phyloP scores from a whole-genome alignment of 2,329 filamentous ascomycete species.

The Orbilia javanica region DNA sequence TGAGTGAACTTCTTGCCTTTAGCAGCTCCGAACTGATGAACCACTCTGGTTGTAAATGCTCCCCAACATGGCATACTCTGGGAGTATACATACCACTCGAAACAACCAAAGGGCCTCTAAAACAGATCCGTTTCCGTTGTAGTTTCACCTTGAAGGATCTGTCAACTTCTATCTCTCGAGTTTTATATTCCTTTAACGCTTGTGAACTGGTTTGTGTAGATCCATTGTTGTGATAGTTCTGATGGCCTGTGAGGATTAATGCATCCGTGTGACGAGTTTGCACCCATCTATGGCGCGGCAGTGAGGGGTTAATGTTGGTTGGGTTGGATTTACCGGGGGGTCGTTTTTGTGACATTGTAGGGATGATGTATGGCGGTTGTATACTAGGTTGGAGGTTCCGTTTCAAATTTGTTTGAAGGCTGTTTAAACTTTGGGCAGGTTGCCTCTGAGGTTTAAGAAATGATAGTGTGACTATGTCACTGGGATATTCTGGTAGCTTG shows the following conservation, averaged over 20 bases:
- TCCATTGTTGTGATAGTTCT: neutral
- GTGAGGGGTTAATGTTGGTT: neutral
- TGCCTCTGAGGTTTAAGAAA: too few species aligned
- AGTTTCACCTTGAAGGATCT: neutral
- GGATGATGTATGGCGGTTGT: neutral
- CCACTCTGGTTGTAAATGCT: neutral
- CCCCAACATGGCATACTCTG: neutral
- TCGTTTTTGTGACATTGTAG: neutral
- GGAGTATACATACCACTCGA: conserved; percentile 14
- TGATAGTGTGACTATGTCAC: too few species aligned
- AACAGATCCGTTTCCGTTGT: neutral
- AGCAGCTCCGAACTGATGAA: neutral
- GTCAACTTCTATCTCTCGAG: neutral
- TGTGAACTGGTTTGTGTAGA: neutral
- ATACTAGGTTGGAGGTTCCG: too few species aligned
- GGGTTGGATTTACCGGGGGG: neutral
- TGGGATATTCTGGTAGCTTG: too few species aligned
- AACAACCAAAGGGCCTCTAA: neutral
- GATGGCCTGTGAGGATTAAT: neutral
- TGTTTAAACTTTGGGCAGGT: too few species aligned
- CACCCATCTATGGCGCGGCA: neutral
- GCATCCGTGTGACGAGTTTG: conserved; percentile 1
- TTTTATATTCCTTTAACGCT: too few species aligned
- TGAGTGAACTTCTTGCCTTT: neutral
- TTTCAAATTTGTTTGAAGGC: too few species aligned